Evolutionary conservation across 2,329 filamentous ascomycete genomes (phyloP).

Genomic region (Chrysosporium queenslandicum): DNA sequence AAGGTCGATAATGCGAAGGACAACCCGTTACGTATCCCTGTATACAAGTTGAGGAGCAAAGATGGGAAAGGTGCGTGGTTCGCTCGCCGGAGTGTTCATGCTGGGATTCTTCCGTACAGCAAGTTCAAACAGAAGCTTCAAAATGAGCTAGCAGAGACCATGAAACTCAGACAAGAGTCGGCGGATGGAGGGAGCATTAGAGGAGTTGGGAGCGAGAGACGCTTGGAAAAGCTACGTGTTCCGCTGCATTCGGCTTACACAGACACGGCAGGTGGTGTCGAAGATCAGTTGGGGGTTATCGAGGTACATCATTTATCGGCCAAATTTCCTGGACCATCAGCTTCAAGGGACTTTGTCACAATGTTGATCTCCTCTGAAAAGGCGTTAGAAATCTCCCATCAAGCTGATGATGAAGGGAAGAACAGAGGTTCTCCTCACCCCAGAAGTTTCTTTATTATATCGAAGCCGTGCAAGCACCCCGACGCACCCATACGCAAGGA

Average conservation of each 20-base stretch:
- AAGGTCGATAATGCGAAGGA: constrained; percentile 51
- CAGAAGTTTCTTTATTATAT: constrained; percentile 75
- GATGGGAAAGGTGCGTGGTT: constrained; percentile 88
- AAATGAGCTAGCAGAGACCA: constrained; percentile 67
- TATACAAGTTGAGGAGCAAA: constrained; percentile 69
- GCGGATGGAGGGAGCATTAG: constrained; percentile 69
- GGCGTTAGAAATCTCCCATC: constrained; percentile 28
- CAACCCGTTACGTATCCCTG: constrained; percentile 63
- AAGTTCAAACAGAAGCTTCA: constrained; percentile 69
- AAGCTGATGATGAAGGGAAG: constrained; percentile 18
- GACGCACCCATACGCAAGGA: constrained; percentile 59
- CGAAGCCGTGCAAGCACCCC: constrained; percentile 69
- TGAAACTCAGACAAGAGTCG: constrained; percentile 59
- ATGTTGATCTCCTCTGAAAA: constrained; percentile 57
- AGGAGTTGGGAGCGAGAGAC: constrained; percentile 72
- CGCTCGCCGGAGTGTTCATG: constrained; percentile 70
- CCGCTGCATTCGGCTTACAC: constrained; percentile 37
- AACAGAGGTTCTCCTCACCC: constrained; percentile 31
- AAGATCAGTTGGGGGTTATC: constrained; percentile 16
- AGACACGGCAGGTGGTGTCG: background rate
- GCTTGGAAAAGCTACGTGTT: constrained; percentile 54
- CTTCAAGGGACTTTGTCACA: constrained; percentile 79
- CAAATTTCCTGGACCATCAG: constrained; percentile 79
- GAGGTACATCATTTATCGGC: constrained; percentile 75
- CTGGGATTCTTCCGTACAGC: constrained; percentile 58